Evolutionary conservation across 108 stramenopile species (phyloP).

Genomic region (Fistulifera pelliculosa): DNA sequence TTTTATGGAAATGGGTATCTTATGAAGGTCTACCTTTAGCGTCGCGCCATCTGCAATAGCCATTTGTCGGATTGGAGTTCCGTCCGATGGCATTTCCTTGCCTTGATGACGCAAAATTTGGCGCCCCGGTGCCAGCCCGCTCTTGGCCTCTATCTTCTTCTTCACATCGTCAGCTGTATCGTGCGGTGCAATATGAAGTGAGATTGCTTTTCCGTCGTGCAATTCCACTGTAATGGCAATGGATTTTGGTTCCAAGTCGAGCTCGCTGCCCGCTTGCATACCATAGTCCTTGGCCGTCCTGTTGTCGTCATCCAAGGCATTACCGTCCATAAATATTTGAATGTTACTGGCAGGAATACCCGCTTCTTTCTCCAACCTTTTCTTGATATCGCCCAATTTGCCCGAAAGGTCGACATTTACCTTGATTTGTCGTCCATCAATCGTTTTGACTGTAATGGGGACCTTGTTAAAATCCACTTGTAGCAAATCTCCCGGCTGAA

Average conservation of each 20-base stretch:
- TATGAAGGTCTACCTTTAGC: constrained; percentile 11
- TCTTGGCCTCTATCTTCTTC: constrained; percentile 11
- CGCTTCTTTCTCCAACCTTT: constrained; percentile 11
- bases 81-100: constrained; percentile 10
- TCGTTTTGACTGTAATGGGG: constrained; percentile 16
- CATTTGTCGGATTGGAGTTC: constrained; percentile 3
- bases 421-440: constrained; percentile 10
- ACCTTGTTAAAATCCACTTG: constrained; percentile 14
- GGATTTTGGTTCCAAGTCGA: constrained; percentile 17
- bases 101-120: constrained; percentile 15
- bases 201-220: constrained; percentile 12
- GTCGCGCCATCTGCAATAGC: constrained; percentile 10
- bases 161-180: constrained; percentile 14
- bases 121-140: constrained; percentile 10
- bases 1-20: constrained; percentile 17
- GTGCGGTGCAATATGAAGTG: constrained; percentile 6
- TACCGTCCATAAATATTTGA: constrained; percentile 2
- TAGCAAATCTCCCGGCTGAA: constrained; percentile 9
- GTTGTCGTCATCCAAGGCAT: constrained; percentile 9
- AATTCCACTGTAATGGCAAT: neutral
- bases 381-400: constrained; percentile 8
- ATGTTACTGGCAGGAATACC: constrained; percentile 16
- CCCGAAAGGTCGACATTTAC: constrained; percentile 11
- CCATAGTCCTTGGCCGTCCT: constrained; percentile 15
- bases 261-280: constrained; percentile 12